Evolutionary conservation across 768 basidiomycete genomes (phyloP), one percentile per base, ranked within the genome.

Genomic region (Pseudohyphozyma bogoriensis): DNA sequence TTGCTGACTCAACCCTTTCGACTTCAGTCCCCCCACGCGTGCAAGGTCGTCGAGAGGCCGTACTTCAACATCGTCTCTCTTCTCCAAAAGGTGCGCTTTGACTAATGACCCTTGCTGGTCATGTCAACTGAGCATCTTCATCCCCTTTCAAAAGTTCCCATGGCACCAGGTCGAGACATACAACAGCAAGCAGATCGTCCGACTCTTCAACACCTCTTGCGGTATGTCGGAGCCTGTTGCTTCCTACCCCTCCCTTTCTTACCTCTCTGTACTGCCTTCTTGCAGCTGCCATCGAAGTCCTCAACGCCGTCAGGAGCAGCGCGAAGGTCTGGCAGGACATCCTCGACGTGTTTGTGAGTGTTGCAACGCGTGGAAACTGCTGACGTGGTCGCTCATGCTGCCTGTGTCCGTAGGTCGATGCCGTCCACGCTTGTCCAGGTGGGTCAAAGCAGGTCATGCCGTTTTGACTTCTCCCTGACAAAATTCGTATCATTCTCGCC

Each of bases 11-110:
- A 11, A 1, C 1, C 26, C 1, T 0, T 1, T 1, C 0, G 4
- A 7, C 2, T 6, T 18, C 50, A 62, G 55, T 52, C 49, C 15
- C 33, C 49, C 1, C 65, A 66, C 55, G 57, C 65, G 0, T 22
- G 26, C 36, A 66, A 66, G 56, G 61, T 56, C 11, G 49, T 54
- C 12, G 65, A 66, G 36, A 26, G 65, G 4, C 65, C 65, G 0
- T 66, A 44, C 58, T 62, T 50, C 55, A 62, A 66, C 46, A 31
- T 66, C 46, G 61, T 66, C 33, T 49, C 60, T 28, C 52, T 66
- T n/a, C 37, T 66, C 16, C 56, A 60, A 35, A 66, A 66, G 46
- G 64, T 59, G n/a, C 29, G 59, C n/a, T n/a, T n/a, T n/a, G n/a
- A n/a, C n/a, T n/a, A n/a, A n/a, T n/a, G n/a, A n/a, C n/a, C n/a